Conservation (phyloP, 495 filamentous ascomycete species). For the Neurospora sp. region DNA sequence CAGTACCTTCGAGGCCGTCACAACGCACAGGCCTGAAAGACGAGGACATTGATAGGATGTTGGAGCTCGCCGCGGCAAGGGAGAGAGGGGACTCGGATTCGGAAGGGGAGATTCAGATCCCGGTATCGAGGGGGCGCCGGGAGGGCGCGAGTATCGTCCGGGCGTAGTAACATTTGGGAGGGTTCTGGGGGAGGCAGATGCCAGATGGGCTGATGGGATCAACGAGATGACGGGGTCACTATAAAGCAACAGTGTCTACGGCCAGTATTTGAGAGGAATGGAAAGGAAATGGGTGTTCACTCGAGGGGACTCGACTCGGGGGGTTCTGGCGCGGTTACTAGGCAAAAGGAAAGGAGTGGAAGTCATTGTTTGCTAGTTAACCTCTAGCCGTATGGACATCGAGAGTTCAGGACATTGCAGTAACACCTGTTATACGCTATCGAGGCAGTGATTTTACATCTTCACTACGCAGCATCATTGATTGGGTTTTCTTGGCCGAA, state of each 20-base stretch:
- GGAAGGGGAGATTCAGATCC: constrained; percentile 38
- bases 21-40: constrained; percentile 25
- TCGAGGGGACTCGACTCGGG: neutral
- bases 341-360: neutral
- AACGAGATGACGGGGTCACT: neutral
- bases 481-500: neutral
- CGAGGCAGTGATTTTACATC: neutral
- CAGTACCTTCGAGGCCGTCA: constrained; percentile 19
- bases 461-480: neutral
- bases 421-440: neutral
- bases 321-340: neutral
- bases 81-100: constrained; percentile 33
- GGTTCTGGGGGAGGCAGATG: neutral
- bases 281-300: neutral
- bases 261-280: neutral
- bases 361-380: neutral
- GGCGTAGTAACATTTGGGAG: neutral
- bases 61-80: constrained; percentile 31
- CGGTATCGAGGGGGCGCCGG: constrained; percentile 20
- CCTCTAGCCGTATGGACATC: neutral
- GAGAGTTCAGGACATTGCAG: neutral
- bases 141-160: constrained; percentile 10
- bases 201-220: neutral
- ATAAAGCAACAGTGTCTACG: neutral
- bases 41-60: constrained; percentile 38